phyloP scores from a whole-genome alignment of 768 basidiomycete genomes.

The Leccinum longicurvipes region DNA sequence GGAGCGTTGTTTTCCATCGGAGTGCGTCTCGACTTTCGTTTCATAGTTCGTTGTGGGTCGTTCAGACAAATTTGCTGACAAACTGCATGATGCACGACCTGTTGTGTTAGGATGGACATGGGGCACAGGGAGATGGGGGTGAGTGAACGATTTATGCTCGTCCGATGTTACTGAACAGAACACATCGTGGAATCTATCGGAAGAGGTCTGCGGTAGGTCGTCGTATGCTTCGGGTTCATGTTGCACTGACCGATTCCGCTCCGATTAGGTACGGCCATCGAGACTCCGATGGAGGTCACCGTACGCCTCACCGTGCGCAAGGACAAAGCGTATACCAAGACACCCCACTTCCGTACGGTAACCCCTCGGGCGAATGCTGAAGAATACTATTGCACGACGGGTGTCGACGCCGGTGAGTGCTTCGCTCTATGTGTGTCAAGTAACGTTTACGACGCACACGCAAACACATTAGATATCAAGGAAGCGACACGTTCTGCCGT shows the following conservation, averaged over 20 bases:
- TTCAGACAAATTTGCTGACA: not conserved
- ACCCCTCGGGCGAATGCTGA: slow-evolving; percentile 14
- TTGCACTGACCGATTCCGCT: not conserved
- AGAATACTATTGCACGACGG: slow-evolving; percentile 57
- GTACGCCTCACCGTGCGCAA: slow-evolving; percentile 56
- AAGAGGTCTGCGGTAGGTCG: slow-evolving; percentile 58
- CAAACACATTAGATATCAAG: slow-evolving; percentile 41
- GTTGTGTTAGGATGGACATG: slow-evolving; percentile 55
- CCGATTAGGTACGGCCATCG: slow-evolving; percentile 54
- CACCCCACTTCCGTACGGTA: slow-evolving; percentile 50
- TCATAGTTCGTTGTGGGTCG: not conserved
- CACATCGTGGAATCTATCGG: not conserved
- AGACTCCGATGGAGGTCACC: slow-evolving; percentile 55
- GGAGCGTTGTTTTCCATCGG: slow-evolving; percentile 62
- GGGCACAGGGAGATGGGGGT: slow-evolving; percentile 67
- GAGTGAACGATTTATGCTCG: slow-evolving; percentile 11
- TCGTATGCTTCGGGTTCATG: not conserved
- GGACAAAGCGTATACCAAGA: slow-evolving; percentile 54
- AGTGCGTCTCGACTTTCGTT: slow-evolving; percentile 25
- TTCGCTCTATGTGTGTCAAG: not conserved
- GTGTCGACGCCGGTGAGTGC: slow-evolving; percentile 43
- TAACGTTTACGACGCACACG: not conserved
- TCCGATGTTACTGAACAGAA: not conserved
- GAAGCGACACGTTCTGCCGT: slow-evolving; percentile 56
- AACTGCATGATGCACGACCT: not conserved